Base-by-base conservation (phyloP, 352 stramenopile species). In the Phytopythium ostracodes region DNA sequence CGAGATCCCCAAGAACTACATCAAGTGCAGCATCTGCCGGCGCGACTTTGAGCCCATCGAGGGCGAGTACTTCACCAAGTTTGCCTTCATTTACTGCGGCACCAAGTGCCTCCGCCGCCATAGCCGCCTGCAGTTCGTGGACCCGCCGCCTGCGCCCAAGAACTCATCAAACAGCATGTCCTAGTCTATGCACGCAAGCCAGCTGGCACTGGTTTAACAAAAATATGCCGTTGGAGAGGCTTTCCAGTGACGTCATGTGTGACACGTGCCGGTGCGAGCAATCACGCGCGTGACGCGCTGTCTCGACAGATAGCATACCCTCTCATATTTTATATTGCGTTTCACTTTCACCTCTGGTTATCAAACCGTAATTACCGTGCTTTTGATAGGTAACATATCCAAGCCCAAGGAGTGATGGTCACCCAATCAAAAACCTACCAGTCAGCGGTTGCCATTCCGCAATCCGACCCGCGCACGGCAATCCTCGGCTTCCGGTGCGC, bases 31-130 rank as follows among this genome's bases (percentile, higher is more conserved):
- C 27, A 88, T 95, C 60, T 95, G 86, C 66, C 38, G 54, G 9
- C 73, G 79, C 29, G 72, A 66, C 57, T 95, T 95, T 61, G 86
- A 95, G 68, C 86, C 86, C 11, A 85, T 95, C 60, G 84, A 89
- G 20, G 86, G 86, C 29, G 84, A 95, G 65, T 95, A 93, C 67
- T 95, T 92, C 43, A 88, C 86, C 52, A 95, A 95, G 70, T 93
- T 92, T 55, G 65, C 73, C 56, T 95, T 91, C 62, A 76, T 68
- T 17, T 95, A 95, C 66, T 95, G 86, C 63, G 77, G 78, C 52
- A 89, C 82, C 54, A 93, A 95, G 66, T 95, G 86, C 43, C 74
- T 95, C 18, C 80, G 82, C 22, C 81, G 80, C 68, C 86, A 94
- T 63, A 88, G 79, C 57, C 71, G 75, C 27, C 53, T 49, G 27